These are phyloP conservation scores for Ophiostoma tasmaniense DNA, from an alignment of 2,329 filamentous ascomycete genomes.

Conservation along the genomic window DNA sequence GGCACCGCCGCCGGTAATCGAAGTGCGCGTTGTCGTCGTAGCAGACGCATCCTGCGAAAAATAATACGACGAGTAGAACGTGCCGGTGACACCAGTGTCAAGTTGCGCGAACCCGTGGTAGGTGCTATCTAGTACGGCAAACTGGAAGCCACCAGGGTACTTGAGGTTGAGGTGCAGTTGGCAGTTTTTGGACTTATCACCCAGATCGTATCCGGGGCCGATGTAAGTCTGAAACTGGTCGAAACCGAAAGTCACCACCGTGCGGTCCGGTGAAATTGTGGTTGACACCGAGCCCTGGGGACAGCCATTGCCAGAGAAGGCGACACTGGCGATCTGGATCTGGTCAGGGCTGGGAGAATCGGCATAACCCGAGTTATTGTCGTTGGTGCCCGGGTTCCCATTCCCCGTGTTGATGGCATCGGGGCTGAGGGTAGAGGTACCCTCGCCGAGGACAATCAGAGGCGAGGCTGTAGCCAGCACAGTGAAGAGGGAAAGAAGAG, in stretches of 20 bases:
- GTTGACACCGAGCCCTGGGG: slow-evolving; percentile 35
- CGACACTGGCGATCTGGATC: slow-evolving; percentile 34
- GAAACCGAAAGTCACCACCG: slow-evolving; percentile 40
- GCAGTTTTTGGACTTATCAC: slow-evolving; percentile 39
- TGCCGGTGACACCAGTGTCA: slow-evolving; percentile 36
- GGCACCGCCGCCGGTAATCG: slow-evolving; percentile 34
- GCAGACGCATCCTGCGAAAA: slow-evolving; percentile 38
- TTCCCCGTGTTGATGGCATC: neutral
- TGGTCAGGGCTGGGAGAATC: slow-evolving; percentile 32
- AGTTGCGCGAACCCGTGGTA: slow-evolving; percentile 42
- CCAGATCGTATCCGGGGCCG: slow-evolving; percentile 31
- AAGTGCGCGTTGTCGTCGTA: slow-evolving; percentile 37
- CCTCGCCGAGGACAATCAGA: neutral
- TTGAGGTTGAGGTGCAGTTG: slow-evolving; percentile 39
- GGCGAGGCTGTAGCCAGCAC: neutral
- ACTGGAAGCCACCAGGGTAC: slow-evolving; percentile 41
- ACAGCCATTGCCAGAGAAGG: slow-evolving; percentile 38
- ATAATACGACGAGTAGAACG: slow-evolving; percentile 40
- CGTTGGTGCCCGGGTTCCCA: neutral
- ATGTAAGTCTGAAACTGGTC: slow-evolving; percentile 41
- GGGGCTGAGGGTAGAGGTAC: neutral
- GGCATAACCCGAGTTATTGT: slow-evolving; percentile 24
- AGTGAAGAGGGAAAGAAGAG: neutral
- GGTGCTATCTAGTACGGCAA: slow-evolving; percentile 38
- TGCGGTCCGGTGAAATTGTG: slow-evolving; percentile 27